Evolutionary conservation across 164 flowering plant genomes (phyloP).

Genomic region (Vitis cinerea): DNA sequence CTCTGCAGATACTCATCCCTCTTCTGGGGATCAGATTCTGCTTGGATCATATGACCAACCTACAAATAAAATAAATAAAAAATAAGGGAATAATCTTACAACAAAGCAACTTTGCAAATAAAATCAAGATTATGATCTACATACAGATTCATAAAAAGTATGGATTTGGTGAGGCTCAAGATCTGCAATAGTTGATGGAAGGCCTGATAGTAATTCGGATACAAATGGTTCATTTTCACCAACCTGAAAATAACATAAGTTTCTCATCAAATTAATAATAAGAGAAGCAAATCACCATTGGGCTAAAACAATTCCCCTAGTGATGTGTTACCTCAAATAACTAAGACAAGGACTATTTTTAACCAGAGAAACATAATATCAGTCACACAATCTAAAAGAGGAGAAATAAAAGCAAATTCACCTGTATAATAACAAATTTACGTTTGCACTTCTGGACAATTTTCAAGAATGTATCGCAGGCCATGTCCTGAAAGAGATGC

Average conservation of each 20-base stretch:
- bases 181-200: conserved; percentile 77
- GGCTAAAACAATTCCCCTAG: neutral
- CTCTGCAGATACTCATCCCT: conserved; percentile 92
- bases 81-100: neutral
- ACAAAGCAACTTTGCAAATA: neutral
- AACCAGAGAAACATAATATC: no score
- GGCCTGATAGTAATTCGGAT: conserved; percentile 89
- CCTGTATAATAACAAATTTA: conserved; percentile 94
- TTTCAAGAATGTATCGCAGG: conserved; percentile 95
- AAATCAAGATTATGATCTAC: conserved; percentile 13
- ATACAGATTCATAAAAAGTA: conserved; percentile 96
- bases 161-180: conserved; percentile 98
- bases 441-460: conserved; percentile 99
- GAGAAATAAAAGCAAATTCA: conserved; percentile 15
- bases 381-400: neutral
- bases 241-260: conserved; percentile 48
- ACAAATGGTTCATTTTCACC: conserved; percentile 97
- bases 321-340: neutral
- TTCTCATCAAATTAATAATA: neutral
- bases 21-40: conserved; percentile 91
- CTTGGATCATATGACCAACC: conserved; percentile 98
- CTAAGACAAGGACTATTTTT: neutral
- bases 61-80: conserved; percentile 20
- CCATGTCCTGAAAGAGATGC: conserved; percentile 84
- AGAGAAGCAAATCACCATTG: no score